phyloP scores from a whole-genome alignment of 1,284 basidiomycete species.

The Fomitopsis pinicola region DNA sequence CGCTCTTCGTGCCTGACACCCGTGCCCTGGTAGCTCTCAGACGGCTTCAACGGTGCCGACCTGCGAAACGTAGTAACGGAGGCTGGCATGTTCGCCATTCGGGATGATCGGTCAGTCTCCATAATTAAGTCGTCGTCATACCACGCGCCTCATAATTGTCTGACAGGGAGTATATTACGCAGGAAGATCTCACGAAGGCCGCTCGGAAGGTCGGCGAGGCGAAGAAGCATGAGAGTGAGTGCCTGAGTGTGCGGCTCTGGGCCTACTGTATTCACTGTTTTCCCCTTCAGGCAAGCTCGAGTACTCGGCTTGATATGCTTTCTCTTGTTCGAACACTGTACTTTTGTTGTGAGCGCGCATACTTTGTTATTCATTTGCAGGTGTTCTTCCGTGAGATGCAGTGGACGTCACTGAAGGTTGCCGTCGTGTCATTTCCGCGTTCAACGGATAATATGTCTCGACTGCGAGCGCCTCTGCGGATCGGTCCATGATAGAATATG shows the following conservation, averaged over 20 bases:
- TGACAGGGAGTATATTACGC: slow-evolving; percentile 79
- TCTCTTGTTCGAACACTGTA: background rate
- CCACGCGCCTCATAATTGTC: background rate
- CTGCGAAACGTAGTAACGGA: slow-evolving; percentile 96
- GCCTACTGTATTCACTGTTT: slow-evolving; percentile 8
- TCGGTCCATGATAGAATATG: too few relatives aligned
- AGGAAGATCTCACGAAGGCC: slow-evolving; percentile 98
- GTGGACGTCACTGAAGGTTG: background rate
- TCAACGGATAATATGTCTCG: background rate
- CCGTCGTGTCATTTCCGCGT: background rate
- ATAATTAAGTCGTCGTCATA: slow-evolving; percentile 1
- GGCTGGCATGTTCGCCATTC: slow-evolving; percentile 98
- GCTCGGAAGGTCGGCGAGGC: slow-evolving; percentile 93
- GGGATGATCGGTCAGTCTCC: slow-evolving; percentile 76
- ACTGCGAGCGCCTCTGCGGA: too few relatives aligned
- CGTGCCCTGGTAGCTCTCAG: slow-evolving; percentile 57
- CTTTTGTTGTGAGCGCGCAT: background rate
- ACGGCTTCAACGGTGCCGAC: slow-evolving; percentile 95
- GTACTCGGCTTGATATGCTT: slow-evolving; percentile 39
- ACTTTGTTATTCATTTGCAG: background rate
- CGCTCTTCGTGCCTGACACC: background rate
- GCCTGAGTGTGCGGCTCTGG: background rate
- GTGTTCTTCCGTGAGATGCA: background rate
- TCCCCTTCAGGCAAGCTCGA: slow-evolving; percentile 50
- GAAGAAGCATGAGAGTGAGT: slow-evolving; percentile 91